Conservation (phyloP, 805 yeast genomes). For the Kuraishia piskuri region DNA sequence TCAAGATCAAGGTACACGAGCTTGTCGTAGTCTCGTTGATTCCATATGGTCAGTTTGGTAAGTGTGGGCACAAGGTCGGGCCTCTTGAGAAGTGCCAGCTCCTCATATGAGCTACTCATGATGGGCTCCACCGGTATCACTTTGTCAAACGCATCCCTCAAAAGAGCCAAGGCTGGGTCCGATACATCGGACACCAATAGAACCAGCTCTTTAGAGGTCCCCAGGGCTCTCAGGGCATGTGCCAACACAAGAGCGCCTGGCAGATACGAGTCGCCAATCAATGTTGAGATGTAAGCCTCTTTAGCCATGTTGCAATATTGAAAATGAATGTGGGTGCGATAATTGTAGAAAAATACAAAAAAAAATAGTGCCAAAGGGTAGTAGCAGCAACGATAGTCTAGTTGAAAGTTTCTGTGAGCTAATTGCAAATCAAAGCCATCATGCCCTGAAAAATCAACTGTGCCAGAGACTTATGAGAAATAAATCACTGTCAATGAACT, state of each 20-base stretch:
- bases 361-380: background rate
- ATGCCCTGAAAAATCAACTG: background rate
- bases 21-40: conserved; percentile 28
- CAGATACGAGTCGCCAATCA: conserved; percentile 24
- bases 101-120: background rate
- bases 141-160: conserved; percentile 1
- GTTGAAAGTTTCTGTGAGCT: background rate
- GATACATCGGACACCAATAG: conserved; percentile 8
- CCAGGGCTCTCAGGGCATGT: conserved; percentile 11
- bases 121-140: conserved; percentile 17
- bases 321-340: background rate
- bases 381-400: background rate
- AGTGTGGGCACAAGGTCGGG: conserved; percentile 27
- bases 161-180: conserved; percentile 8
- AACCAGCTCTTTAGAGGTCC: conserved; percentile 5
- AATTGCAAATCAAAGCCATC: background rate
- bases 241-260: conserved; percentile 28
- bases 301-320: background rate
- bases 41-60: conserved; percentile 53
- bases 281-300: conserved; percentile 21
- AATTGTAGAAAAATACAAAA: background rate
- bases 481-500: too few species aligned
- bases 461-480: too few species aligned
- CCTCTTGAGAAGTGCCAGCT: conserved; percentile 11
- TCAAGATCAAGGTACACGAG: conserved; percentile 61